Conservation (phyloP, 768 basidiomycete genomes). For the Leccinum fibrillosum region DNA sequence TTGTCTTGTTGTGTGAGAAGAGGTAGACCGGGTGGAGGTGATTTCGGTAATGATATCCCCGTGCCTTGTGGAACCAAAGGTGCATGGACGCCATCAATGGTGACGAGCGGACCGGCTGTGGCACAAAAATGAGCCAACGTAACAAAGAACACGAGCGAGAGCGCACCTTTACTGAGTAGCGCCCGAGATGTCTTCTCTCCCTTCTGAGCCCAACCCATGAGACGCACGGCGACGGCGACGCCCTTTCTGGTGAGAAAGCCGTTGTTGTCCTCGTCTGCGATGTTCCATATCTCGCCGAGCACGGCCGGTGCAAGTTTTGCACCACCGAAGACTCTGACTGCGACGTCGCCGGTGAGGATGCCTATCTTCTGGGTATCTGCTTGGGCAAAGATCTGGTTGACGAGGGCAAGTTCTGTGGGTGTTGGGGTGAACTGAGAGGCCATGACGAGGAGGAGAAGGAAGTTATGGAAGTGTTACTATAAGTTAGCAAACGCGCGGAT, state of each 20-base stretch:
- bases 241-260: slow-evolving; percentile 89
- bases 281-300: slow-evolving; percentile 91
- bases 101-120: slow-evolving; percentile 80
- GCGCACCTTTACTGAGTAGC: slow-evolving; percentile 69
- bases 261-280: slow-evolving; percentile 91
- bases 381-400: slow-evolving; percentile 67
- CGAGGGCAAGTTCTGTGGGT: slow-evolving; percentile 52
- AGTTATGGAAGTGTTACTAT: slow-evolving; percentile 12
- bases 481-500: slow-evolving; percentile 12
- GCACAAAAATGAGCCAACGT: slow-evolving; percentile 12
- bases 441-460: slow-evolving; percentile 29
- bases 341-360: slow-evolving; percentile 86
- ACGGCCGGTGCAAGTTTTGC: slow-evolving; percentile 73
- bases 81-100: slow-evolving; percentile 62
- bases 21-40: slow-evolving; percentile 59
- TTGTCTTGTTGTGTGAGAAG: slow-evolving; percentile 76
- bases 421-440: slow-evolving; percentile 44
- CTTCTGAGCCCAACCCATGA: slow-evolving; percentile 92
- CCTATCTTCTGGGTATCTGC: slow-evolving; percentile 79
- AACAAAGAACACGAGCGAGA: not conserved
- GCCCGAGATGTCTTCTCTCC: slow-evolving; percentile 66
- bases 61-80: slow-evolving; percentile 57
- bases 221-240: slow-evolving; percentile 81
- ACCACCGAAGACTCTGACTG: slow-evolving; percentile 80
- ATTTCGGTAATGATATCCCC: slow-evolving; percentile 53